A percentile compares a stretch with the other conserved stretches of the same genome.
phyloP scores from a whole-genome alignment of 495 filamentous ascomycete species.

The Penicillium coffeae region DNA sequence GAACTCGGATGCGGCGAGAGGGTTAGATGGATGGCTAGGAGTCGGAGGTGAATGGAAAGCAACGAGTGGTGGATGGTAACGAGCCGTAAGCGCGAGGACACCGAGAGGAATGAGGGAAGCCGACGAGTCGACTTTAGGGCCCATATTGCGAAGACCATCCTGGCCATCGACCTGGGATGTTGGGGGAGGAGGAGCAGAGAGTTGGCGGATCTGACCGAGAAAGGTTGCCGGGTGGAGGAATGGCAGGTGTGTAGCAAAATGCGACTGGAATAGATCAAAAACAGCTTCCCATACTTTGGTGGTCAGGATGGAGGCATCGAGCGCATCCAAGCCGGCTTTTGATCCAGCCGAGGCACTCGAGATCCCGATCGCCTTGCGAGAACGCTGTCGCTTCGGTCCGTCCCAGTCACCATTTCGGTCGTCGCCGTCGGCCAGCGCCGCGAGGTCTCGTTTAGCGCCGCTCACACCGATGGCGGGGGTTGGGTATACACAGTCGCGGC shows the following conservation, averaged over 20 bases:
- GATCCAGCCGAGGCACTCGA: conserved; percentile 32
- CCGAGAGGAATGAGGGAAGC: conserved; percentile 67
- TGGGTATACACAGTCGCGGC: conserved; percentile 74
- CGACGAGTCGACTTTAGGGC: conserved; percentile 43
- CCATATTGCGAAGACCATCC: conserved; percentile 24
- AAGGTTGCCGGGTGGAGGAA: conserved; percentile 80
- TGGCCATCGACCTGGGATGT: conserved; percentile 18
- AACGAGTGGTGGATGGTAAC: conserved; percentile 68
- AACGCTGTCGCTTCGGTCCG: conserved; percentile 54
- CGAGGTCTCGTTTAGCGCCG: conserved; percentile 55
- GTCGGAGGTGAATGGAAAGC: conserved; percentile 56
- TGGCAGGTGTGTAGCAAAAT: conserved; percentile 77
- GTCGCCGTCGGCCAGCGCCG: conserved; percentile 44
- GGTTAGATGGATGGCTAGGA: conserved; percentile 48
- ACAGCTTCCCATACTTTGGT: conserved; percentile 64
- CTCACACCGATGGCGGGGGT: conserved; percentile 55
- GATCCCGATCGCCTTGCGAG: conserved; percentile 46
- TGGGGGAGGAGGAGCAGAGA: conserved; percentile 29
- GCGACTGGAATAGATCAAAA: conserved; percentile 76
- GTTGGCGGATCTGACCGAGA: conserved; percentile 52
- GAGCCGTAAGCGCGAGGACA: conserved; percentile 73
- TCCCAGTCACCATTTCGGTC: conserved; percentile 58
- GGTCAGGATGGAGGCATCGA: conserved; percentile 55
- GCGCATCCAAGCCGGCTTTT: conserved; percentile 34
- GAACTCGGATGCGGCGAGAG: conserved; percentile 69